Conservation (phyloP, 208 protist genomes). For the Phytomonas francai region DNA sequence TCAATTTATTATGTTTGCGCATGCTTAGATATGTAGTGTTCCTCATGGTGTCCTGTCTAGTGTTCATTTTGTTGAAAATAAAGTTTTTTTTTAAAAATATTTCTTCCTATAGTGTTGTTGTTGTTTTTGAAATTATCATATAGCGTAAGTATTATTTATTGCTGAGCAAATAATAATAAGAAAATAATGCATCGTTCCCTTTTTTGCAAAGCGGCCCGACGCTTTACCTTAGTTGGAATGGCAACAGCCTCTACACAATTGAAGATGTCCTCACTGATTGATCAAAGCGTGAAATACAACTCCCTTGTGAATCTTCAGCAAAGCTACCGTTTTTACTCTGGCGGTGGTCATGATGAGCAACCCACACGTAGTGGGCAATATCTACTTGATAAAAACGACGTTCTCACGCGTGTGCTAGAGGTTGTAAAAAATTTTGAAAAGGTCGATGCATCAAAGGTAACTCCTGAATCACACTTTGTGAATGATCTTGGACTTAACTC, state of each 20-base stretch:
- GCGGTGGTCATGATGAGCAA: conserved; percentile 46
- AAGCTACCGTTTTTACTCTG: conserved; percentile 46
- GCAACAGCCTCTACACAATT: conserved; percentile 14
- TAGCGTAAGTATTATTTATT: conserved; percentile 5
- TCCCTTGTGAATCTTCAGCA: conserved; percentile 2
- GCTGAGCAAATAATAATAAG: background rate
- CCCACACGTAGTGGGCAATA: conserved; percentile 76
- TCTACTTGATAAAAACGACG: conserved; percentile 89
- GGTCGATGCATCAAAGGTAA: conserved; percentile 89
- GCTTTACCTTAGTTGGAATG: conserved; percentile 10
- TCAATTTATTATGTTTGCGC: background rate
- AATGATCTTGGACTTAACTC: conserved; percentile 95
- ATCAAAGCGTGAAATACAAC: conserved; percentile 2
- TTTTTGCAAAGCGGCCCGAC: conserved; percentile 11
- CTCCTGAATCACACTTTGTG: conserved; percentile 88
- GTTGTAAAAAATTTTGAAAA: conserved; percentile 96
- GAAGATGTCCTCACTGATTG: background rate
- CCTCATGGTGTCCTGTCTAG: background rate
- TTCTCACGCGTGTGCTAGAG: conserved; percentile 91
- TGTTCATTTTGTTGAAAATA: background rate
- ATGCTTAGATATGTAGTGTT: background rate
- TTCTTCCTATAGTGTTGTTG: background rate
- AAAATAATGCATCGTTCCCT: conserved; percentile 22
- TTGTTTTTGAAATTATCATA: conserved; percentile 1
- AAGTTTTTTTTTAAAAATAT: too few species aligned